phyloP scores from a whole-genome alignment of 2,329 filamentous ascomycete genomes.

The Colletotrichum somersetense region DNA sequence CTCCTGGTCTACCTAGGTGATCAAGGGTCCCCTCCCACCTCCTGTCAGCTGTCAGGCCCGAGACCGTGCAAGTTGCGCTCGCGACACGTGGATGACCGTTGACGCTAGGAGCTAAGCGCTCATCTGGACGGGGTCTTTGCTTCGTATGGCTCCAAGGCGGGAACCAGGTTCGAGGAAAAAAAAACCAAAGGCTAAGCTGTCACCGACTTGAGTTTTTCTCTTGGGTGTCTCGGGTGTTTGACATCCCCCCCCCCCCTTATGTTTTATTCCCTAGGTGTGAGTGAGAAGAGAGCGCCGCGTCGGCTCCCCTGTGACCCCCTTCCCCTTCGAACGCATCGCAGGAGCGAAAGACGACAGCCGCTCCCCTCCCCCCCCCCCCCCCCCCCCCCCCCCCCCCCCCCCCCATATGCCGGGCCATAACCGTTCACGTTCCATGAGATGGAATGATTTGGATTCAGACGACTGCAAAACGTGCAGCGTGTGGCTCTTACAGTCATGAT shows the following conservation, averaged over 20 bases:
- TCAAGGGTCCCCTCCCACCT: neutral
- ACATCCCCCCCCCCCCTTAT: neutral
- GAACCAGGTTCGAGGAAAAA: neutral
- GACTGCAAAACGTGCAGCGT: neutral
- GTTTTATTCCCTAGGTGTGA: accelerated
- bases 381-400: neutral
- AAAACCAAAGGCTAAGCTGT: neutral
- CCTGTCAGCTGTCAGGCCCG: neutral
- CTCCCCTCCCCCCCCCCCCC: neutral
- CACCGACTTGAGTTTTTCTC: neutral
- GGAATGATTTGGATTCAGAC: neutral
- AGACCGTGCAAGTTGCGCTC: neutral
- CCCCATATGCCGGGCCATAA: neutral
- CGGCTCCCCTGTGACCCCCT: no score
- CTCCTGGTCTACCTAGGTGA: no score
- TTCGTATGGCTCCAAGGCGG: neutral
- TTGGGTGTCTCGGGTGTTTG: neutral
- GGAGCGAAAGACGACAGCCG: neutral
- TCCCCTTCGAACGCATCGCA: neutral
- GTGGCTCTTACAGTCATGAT: neutral
- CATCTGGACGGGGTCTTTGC: neutral
- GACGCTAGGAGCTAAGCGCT: neutral
- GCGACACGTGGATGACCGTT: slow-evolving; percentile 1
- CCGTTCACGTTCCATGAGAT: neutral
- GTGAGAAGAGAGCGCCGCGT: neutral